phyloP scores from a whole-genome alignment of 192 early-diverging fungal genomes.

The Oehlia diaphana region DNA sequence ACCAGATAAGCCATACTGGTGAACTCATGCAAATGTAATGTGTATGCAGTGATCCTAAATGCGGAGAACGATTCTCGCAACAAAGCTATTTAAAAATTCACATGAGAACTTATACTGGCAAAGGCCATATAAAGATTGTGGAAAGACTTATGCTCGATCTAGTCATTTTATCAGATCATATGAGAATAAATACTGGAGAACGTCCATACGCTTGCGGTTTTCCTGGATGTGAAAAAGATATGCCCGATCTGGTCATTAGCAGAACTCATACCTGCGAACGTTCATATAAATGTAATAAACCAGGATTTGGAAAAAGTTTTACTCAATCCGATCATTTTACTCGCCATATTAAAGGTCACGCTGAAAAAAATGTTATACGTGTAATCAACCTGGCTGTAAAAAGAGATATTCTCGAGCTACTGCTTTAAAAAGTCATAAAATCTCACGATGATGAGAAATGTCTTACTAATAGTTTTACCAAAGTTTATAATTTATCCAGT shows the following conservation, averaged over 20 bases:
- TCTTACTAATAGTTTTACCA: background rate
- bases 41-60: background rate
- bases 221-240: background rate
- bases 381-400: background rate
- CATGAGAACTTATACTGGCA: background rate
- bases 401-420: background rate
- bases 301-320: background rate
- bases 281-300: background rate
- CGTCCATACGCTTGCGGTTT: background rate
- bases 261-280: background rate
- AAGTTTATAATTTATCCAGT: background rate
- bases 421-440: background rate
- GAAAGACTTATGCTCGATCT: background rate
- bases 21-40: constrained; percentile 1
- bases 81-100: background rate
- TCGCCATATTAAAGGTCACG: background rate
- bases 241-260: background rate
- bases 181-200: background rate
- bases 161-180: constrained; percentile 2
- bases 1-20: background rate
- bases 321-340: background rate
- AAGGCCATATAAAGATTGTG: background rate
- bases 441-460: background rate
- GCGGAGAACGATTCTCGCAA: background rate
- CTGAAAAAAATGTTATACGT: background rate